These are phyloP conservation scores for Penicillium arizonense DNA, from an alignment of 495 filamentous ascomycete genomes.

Conservation along the genomic window DNA sequence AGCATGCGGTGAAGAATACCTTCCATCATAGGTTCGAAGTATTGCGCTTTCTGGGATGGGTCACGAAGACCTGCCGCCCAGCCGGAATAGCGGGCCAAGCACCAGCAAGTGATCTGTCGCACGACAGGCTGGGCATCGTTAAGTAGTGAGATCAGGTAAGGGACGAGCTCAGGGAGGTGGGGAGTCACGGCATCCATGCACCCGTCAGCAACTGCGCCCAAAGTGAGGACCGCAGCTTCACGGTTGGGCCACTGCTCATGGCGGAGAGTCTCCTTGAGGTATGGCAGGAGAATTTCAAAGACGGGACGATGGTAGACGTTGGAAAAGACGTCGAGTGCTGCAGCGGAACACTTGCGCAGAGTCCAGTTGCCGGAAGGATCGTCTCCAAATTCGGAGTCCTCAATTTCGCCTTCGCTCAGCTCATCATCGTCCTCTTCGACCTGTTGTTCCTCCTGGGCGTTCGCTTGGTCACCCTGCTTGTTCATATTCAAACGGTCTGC, in stretches of 20 bases:
- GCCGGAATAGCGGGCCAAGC: slow-evolving; percentile 85
- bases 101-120: slow-evolving; percentile 97
- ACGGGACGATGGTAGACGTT: slow-evolving; percentile 84
- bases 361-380: slow-evolving; percentile 96
- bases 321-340: slow-evolving; percentile 90
- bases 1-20: slow-evolving; percentile 93
- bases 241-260: slow-evolving; percentile 89
- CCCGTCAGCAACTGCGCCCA: slow-evolving; percentile 93
- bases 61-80: slow-evolving; percentile 83
- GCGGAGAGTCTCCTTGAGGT: slow-evolving; percentile 84
- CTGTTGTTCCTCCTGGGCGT: slow-evolving; percentile 45
- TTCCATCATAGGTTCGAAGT: slow-evolving; percentile 97
- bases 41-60: slow-evolving; percentile 63
- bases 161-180: slow-evolving; percentile 86
- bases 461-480: slow-evolving; percentile 47
- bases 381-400: slow-evolving; percentile 66
- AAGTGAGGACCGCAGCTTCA: slow-evolving; percentile 90
- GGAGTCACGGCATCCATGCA: slow-evolving; percentile 88
- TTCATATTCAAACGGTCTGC: slow-evolving; percentile 42
- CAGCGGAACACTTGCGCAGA: slow-evolving; percentile 94
- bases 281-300: slow-evolving; percentile 88
- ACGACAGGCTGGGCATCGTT: slow-evolving; percentile 89
- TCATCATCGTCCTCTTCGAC: slow-evolving; percentile 61
- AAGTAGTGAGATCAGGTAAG: slow-evolving; percentile 84
- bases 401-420: slow-evolving; percentile 86